Percentiles rank a stretch among this genome's conserved stretches.
Conservation (phyloP, 2,329 filamentous ascomycete species). For the Colletotrichum navitas region DNA sequence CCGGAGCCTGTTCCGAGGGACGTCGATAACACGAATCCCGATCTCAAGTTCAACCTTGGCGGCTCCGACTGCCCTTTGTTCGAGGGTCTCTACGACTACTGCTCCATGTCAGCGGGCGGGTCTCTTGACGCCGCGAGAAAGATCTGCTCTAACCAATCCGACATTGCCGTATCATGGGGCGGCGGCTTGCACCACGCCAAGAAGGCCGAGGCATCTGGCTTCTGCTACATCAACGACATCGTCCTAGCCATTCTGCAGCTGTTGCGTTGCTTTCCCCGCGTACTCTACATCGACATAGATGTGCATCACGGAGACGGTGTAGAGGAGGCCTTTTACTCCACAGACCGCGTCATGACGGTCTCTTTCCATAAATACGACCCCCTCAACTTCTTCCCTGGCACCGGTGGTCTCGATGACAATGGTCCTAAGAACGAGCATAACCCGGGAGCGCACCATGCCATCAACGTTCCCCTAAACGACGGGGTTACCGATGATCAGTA, state of each 20-base stretch:
- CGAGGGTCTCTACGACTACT: slow-evolving; percentile 95
- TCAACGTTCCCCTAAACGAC: slow-evolving; percentile 92
- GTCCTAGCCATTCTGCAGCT: slow-evolving; percentile 93
- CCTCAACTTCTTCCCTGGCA: slow-evolving; percentile 87
- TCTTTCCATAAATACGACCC: slow-evolving; percentile 98
- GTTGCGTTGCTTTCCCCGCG: slow-evolving; percentile 82
- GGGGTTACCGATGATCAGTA: slow-evolving; percentile 95
- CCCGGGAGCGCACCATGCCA: slow-evolving; percentile 86
- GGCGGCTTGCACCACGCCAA: slow-evolving; percentile 97
- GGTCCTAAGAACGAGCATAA: slow-evolving; percentile 87
- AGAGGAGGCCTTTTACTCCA: slow-evolving; percentile 91
- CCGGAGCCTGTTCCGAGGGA: slow-evolving; percentile 74
- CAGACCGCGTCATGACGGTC: slow-evolving; percentile 90
- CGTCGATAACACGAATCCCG: slow-evolving; percentile 72
- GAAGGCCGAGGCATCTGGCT: slow-evolving; percentile 91
- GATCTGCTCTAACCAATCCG: slow-evolving; percentile 85
- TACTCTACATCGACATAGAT: slow-evolving; percentile 95
- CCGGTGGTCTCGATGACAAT: slow-evolving; percentile 87
- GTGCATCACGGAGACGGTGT: slow-evolving; percentile 93
- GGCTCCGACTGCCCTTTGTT: slow-evolving; percentile 97
- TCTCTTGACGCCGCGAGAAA: slow-evolving; percentile 93
- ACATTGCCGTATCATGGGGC: slow-evolving; percentile 98
- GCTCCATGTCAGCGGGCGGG: slow-evolving; percentile 90
- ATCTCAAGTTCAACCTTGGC: slow-evolving; percentile 84
- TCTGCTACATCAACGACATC: slow-evolving; percentile 99